Evolutionary conservation across 805 yeast species (phyloP).

Genomic region (Starmerella stigmatis): DNA sequence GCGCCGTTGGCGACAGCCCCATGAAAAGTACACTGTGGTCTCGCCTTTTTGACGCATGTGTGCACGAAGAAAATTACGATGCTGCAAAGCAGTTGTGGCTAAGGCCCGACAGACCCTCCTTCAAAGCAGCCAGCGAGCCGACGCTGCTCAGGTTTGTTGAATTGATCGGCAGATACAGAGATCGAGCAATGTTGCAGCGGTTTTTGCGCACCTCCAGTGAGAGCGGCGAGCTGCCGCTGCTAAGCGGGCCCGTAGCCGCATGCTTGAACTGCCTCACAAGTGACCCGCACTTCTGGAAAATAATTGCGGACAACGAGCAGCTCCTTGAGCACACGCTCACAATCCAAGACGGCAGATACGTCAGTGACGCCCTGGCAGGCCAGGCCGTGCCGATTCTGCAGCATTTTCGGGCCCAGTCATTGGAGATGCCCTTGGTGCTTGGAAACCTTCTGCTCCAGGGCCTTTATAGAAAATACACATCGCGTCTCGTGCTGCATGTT

Average conservation of each 20-base stretch:
- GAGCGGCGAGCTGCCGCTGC: conserved; percentile 4
- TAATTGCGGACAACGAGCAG: neutral
- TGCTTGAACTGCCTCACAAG: conserved; percentile 9
- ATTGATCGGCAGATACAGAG: conserved; percentile 13
- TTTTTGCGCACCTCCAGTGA: conserved; percentile 1
- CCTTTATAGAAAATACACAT: conserved; percentile 14
- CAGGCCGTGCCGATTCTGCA: conserved; percentile 1
- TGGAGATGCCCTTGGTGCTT: neutral
- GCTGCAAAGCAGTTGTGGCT: conserved; percentile 14
- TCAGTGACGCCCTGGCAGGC: conserved; percentile 16
- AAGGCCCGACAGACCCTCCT: neutral
- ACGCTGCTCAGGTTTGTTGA: conserved; percentile 1
- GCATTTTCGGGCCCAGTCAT: neutral
- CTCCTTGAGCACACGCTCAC: neutral
- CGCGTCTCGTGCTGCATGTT: conserved; percentile 19
- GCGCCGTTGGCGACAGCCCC: neutral
- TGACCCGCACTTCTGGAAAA: neutral
- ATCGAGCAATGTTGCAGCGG: conserved; percentile 1
- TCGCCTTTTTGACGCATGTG: conserved; percentile 4
- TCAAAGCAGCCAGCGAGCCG: neutral
- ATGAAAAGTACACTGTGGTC: conserved; percentile 2
- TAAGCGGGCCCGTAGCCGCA: conserved; percentile 12
- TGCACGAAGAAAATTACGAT: conserved; percentile 2
- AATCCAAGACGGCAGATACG: conserved; percentile 10
- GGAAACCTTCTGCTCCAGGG: conserved; percentile 17